Base-by-base conservation (phyloP, 345 rosid genomes). In the Camelina laxa region DNA sequence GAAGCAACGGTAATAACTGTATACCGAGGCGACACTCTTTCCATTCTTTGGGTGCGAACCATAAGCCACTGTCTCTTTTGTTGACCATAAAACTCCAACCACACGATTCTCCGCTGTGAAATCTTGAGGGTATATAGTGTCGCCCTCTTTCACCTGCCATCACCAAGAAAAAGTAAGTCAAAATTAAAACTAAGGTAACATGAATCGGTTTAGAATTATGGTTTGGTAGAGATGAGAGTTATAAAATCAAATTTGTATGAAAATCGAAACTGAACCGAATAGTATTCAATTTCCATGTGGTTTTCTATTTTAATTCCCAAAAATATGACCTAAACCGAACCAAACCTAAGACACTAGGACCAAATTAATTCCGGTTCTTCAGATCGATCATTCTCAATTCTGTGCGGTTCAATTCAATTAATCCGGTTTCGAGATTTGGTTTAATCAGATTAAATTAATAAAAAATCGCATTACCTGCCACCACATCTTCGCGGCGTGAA, bases 11-110 rank as follows among this genome's bases (percentile, higher is more conserved):
- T 41, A 91, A 80, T 56, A 94, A 62, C 79, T 94, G 98, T 83
- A 94, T 94, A 19, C 97, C 98, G 5, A 89, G 92, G 42, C 97
- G 83, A 66, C 95, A 86, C 59, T 94, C 98, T 79, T 53, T 87
- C 90, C 96, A 85, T 0, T 82, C 91, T 4, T 89, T 78, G 2
- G 97, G 97, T 5, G 91, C 97, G 57, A 94, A 91, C 98, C 98
- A 91, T 44, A 94, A 88, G 48, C 85, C 91, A 48, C 93, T 90
- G 62, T 90, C 98, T 81, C 98, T 88, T 91, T 94, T 64, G 85
- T 94, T 41, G 95, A 82, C 97, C 98, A 94, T 45, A 88, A 66
- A 10, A 94, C 89, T 9, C 98, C 98, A 13, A 91, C 91, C 50
- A 91, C 79, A 49, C 91, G 86, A 81, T 94, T 94, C 81, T 87